phyloP scores from a whole-genome alignment of 805 yeast species.

The Candida andamanensis region DNA sequence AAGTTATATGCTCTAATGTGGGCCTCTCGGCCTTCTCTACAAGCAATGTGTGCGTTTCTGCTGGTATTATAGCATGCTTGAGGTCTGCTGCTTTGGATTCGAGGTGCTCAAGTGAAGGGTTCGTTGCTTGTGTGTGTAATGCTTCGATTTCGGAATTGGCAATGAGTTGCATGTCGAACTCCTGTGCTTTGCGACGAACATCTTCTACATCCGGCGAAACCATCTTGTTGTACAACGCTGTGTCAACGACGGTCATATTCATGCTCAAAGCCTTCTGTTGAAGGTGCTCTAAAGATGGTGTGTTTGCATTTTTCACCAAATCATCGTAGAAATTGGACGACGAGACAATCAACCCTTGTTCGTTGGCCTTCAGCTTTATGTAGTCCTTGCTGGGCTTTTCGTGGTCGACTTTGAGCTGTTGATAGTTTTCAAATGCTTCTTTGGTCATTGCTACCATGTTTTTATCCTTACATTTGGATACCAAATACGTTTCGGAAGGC shows the following conservation, averaged over 20 bases:
- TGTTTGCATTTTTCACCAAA: slow-evolving; percentile 19
- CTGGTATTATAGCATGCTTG: slow-evolving; percentile 12
- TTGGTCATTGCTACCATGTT: slow-evolving; percentile 11
- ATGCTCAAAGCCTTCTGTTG: slow-evolving; percentile 15
- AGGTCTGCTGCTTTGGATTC: slow-evolving; percentile 5
- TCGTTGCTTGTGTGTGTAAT: slow-evolving; percentile 14
- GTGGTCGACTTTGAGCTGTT: slow-evolving; percentile 18
- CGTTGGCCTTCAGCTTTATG: slow-evolving; percentile 30
- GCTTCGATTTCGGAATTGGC: slow-evolving; percentile 8
- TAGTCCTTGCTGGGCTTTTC: slow-evolving; percentile 31
- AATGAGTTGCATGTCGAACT: slow-evolving; percentile 8
- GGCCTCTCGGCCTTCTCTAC: slow-evolving; percentile 15
- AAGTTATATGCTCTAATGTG: slow-evolving; percentile 13
- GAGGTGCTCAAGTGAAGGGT: slow-evolving; percentile 17
- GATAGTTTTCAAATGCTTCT: slow-evolving; percentile 12
- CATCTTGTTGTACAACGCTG: slow-evolving; percentile 2
- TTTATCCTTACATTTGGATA: slow-evolving; percentile 16
- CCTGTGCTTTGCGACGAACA: slow-evolving; percentile 6
- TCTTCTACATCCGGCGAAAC: slow-evolving; percentile 8
- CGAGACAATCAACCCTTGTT: slow-evolving; percentile 27
- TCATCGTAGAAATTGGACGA: slow-evolving; percentile 27
- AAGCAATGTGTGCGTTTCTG: slow-evolving; percentile 11
- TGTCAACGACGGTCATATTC: slow-evolving; percentile 5
- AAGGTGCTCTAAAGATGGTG: slow-evolving; percentile 22
- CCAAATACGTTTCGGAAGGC: slow-evolving; percentile 28